Base-by-base conservation (phyloP, 2,329 filamentous ascomycete species). In the Coniochaeta pulveracea region DNA sequence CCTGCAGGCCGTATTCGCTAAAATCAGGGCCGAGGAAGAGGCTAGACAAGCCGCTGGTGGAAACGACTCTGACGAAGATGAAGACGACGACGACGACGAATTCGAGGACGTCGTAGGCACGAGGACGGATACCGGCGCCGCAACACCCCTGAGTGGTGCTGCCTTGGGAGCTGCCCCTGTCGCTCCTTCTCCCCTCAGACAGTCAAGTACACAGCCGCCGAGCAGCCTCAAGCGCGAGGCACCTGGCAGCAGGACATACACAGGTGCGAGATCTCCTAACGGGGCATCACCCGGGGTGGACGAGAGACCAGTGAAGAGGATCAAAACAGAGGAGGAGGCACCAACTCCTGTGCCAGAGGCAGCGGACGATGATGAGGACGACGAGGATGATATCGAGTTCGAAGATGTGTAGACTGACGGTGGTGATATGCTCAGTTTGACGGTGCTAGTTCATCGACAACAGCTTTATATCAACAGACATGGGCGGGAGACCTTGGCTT, bases 1-100 rank as follows among this genome's bases (percentile, higher is more conserved):
- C 37, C 69, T 85, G 40, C 76, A 79, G 36, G 72, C 74, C 34
- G 74, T 81, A 36, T 85, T 83, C 50, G 71, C 71, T 23, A 70
- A 69, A 37, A 63, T 85, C 12, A 76, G 76, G 44, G 55, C 62
- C 11, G 59, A 64, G 23, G 64, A 72, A 18, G 67, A 64, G n/a
- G 63, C 61, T 26, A 60, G 64, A 11, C 64, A 67, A 34, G 60
- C 61, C 2, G 63, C 64, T 16, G 58, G 60, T 15, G 61, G 62
- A 16, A 62, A 61, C 10, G 63, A 61, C 10, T 66, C 69, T 6
- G 57, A 57, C 6, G 56, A 61, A 12, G 66, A 35, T 3, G 44
- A 50, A n/a, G 55, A 60, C 5, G 60, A 60, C 4, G 61, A 61
- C 1, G 61, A 63, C 6, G 56, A 57, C 14, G 61, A 63, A 35